Evolutionary conservation across 768 basidiomycete genomes (phyloP).

Genomic region (Paxillus ammoniavirescens): DNA sequence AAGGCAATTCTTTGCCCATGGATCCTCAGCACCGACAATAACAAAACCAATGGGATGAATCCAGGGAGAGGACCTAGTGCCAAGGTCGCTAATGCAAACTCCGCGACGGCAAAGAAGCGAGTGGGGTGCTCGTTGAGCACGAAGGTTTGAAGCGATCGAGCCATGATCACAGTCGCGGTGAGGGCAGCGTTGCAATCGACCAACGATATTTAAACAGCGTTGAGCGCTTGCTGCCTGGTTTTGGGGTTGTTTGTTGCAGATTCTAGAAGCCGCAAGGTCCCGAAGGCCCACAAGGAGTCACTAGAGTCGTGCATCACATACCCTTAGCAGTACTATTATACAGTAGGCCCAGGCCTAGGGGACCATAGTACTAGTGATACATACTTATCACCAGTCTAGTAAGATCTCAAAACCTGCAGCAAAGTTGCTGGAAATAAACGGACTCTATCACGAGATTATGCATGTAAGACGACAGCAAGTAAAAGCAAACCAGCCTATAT

Average conservation of each 20-base stretch:
- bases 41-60: slow-evolving; percentile 34
- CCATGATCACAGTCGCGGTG: slow-evolving; percentile 11
- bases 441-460: no score
- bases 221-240: neutral
- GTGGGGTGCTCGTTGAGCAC: slow-evolving; percentile 27
- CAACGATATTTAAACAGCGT: neutral
- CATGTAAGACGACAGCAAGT: no score
- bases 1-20: slow-evolving; percentile 31
- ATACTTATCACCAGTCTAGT: no score
- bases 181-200: neutral
- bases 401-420: no score
- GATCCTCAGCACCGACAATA: slow-evolving; percentile 25
- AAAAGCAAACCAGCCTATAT: no score
- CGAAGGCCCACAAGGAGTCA: no score
- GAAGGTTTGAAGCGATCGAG: slow-evolving; percentile 18
- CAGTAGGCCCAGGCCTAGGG: no score
- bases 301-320: no score
- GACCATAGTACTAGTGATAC: no score
- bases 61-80: slow-evolving; percentile 29
- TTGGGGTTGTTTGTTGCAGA: neutral
- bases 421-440: no score
- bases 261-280: no score
- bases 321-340: neutral
- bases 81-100: slow-evolving; percentile 23
- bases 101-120: slow-evolving; percentile 18